A percentile compares a stretch with the other conserved stretches of the same genome.
Evolutionary conservation across 2,329 filamentous ascomycete genomes (phyloP).

Genomic region (Phialocephala sp.): DNA sequence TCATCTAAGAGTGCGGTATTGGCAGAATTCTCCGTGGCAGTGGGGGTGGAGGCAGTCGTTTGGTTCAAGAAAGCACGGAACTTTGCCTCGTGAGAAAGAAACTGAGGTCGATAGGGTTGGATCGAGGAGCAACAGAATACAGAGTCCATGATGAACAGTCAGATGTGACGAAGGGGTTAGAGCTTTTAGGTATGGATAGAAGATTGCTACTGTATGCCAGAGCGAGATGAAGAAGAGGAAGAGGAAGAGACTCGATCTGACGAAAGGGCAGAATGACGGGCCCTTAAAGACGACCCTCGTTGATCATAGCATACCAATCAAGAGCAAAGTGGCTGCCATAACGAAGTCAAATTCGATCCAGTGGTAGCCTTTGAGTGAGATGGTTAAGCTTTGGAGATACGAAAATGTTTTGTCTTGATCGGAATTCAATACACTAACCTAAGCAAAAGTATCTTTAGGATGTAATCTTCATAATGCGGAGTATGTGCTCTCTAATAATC

Average conservation of each 20-base stretch:
- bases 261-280: background rate
- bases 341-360: no score
- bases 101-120: slow-evolving; percentile 4
- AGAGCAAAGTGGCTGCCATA: no score
- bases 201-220: background rate
- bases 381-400: no score
- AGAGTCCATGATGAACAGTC: slow-evolving; percentile 7
- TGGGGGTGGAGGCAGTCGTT: background rate
- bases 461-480: no score
- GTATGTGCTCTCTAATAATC: no score
- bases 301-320: no score
- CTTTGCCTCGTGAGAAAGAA: slow-evolving; percentile 5
- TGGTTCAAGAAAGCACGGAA: slow-evolving; percentile 10
- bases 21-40: background rate
- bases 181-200: background rate
- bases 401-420: no score
- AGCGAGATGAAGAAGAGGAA: background rate
- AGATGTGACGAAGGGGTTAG: background rate
- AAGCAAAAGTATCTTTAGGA: no score
- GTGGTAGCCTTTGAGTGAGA: no score
- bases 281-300: no score
- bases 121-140: slow-evolving; percentile 11
- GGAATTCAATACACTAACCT: no score
- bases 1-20: background rate
- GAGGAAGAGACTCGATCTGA: background rate